Evolutionary conservation across 2,329 filamentous ascomycete species (phyloP).

Genomic region (Botrytis pseudocinerea): DNA sequence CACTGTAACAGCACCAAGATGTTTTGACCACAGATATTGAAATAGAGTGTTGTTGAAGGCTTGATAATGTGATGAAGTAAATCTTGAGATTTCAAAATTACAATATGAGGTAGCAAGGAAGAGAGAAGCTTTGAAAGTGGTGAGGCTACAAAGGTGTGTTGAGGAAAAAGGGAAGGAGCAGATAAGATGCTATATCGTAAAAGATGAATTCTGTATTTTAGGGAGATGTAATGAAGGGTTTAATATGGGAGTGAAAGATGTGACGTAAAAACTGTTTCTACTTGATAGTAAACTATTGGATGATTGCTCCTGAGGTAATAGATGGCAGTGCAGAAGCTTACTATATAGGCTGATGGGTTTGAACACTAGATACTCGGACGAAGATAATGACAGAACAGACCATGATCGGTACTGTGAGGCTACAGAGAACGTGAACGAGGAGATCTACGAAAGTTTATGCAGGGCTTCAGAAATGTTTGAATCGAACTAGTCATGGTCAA

Average conservation of each 20-base stretch:
- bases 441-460: neutral
- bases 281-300: neutral
- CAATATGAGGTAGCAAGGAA: no score
- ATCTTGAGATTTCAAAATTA: neutral
- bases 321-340: neutral
- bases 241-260: no score
- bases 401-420: rapidly evolving
- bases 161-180: neutral
- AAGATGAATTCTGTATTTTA: neutral
- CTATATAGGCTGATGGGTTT: neutral
- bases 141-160: neutral
- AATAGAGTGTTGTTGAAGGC: no score
- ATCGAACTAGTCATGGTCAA: neutral
- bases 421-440: neutral
- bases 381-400: neutral
- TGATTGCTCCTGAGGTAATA: neutral
- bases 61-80: neutral
- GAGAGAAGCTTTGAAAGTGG: neutral
- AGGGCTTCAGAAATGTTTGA: neutral
- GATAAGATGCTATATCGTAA: neutral
- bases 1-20: neutral
- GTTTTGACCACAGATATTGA: neutral
- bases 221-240: neutral
- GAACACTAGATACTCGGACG: no score
- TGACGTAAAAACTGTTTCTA: neutral